Conservation (phyloP, 2,329 filamentous ascomycete genomes). For the Septoria petroselini region DNA sequence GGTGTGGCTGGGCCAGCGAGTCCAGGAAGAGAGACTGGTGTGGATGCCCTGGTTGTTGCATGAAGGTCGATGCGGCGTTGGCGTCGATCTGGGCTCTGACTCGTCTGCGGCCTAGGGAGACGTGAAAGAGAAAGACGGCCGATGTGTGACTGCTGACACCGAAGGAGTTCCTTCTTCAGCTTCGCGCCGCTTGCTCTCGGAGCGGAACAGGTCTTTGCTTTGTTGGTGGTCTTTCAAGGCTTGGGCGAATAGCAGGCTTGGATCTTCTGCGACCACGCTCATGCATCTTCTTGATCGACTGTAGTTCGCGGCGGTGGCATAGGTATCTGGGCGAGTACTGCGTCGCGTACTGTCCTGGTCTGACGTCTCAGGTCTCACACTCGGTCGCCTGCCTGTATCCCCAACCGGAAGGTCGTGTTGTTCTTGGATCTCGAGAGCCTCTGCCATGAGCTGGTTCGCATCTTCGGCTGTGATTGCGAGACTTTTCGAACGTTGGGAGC, state of each 20-base stretch:
- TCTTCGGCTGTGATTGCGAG: conserved; percentile 4
- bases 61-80: neutral
- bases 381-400: neutral
- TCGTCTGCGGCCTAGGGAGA: conserved; percentile 13
- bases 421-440: conserved; percentile 10
- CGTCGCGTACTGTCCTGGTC: neutral
- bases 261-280: conserved; percentile 14
- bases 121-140: neutral
- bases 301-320: conserved; percentile 8
- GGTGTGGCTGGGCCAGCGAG: conserved; percentile 47
- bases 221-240: conserved; percentile 14
- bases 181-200: conserved; percentile 15
- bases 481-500: conserved; percentile 6
- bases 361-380: neutral
- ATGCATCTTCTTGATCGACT: conserved; percentile 12
- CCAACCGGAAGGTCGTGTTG: conserved; percentile 3
- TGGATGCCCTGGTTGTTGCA: conserved; percentile 22
- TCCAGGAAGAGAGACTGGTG: conserved; percentile 42
- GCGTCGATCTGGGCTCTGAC: neutral
- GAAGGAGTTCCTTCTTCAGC: neutral
- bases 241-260: conserved; percentile 13
- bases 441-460: conserved; percentile 7
- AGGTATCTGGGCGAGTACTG: neutral
- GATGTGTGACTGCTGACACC: neutral
- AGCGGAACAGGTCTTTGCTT: conserved; percentile 16